These are phyloP conservation scores for Amanita subjunquillea DNA, from an alignment of 768 basidiomycete species.

Conservation along the genomic window DNA sequence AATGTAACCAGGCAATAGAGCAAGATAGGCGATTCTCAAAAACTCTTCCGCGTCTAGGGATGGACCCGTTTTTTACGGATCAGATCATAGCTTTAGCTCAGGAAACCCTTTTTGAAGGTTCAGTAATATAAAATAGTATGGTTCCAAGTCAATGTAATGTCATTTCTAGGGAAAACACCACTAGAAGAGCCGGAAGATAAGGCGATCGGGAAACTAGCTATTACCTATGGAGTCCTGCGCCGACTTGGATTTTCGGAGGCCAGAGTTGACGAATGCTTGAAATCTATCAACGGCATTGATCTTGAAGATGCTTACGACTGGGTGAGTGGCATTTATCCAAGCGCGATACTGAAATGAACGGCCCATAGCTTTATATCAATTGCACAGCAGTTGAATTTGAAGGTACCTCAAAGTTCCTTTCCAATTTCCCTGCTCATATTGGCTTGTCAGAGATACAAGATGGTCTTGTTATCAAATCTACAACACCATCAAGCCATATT, in stretches of 20 bases:
- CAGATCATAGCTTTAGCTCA: constrained; percentile 45
- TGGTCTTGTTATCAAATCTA: neutral
- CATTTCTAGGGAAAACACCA: constrained; percentile 19
- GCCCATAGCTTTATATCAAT: constrained; percentile 49
- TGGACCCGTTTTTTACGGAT: constrained; percentile 49
- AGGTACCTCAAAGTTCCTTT: constrained; percentile 16
- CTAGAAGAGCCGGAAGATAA: constrained; percentile 64
- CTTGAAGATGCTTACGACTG: constrained; percentile 89
- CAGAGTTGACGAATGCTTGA: constrained; percentile 63
- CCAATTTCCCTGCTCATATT: neutral
- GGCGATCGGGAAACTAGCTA: constrained; percentile 53
- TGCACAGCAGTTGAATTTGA: constrained; percentile 52
- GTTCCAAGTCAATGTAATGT: neutral
- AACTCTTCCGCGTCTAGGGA: constrained; percentile 47
- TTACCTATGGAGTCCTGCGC: constrained; percentile 73
- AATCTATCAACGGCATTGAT: constrained; percentile 50
- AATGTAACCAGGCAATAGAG: constrained; percentile 52
- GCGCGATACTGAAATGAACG: neutral
- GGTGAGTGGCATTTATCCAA: constrained; percentile 36
- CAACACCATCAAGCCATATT: neutral
- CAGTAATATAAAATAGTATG: neutral
- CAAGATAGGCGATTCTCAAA: constrained; percentile 69
- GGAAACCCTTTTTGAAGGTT: constrained; percentile 13
- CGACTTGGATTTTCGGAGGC: constrained; percentile 68
- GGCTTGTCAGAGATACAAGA: neutral